phyloP scores from a whole-genome alignment of 768 basidiomycete species.

The Boletales sp. region DNA sequence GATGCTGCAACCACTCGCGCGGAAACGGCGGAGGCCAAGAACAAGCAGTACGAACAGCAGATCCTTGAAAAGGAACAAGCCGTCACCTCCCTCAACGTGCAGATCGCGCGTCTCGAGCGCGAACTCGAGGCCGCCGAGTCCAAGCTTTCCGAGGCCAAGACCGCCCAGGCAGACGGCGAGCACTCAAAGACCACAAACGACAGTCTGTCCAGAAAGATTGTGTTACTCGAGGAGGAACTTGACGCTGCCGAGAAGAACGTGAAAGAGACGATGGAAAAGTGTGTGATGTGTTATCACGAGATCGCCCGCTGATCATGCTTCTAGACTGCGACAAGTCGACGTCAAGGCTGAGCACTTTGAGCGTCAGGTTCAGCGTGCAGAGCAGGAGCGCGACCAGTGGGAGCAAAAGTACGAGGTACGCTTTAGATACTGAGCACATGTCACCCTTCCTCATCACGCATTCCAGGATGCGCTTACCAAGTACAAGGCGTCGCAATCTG shows the following conservation, averaged over 20 bases:
- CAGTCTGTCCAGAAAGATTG: conserved; percentile 74
- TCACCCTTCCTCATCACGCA: no score
- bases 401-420: conserved; percentile 93
- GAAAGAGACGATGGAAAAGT: conserved; percentile 97
- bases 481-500: conserved; percentile 68
- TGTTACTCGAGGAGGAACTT: conserved; percentile 91
- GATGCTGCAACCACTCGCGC: conserved; percentile 79
- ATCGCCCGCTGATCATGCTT: conserved; percentile 17
- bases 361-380: conserved; percentile 78
- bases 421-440: background rate
- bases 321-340: conserved; percentile 90
- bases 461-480: conserved; percentile 65
- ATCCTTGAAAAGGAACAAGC: conserved; percentile 84
- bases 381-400: conserved; percentile 90
- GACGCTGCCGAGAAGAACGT: conserved; percentile 94
- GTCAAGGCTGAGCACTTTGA: conserved; percentile 99
- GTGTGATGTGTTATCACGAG: conserved; percentile 33
- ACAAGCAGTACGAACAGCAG: conserved; percentile 71
- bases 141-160: conserved; percentile 64
- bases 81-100: conserved; percentile 74
- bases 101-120: conserved; percentile 57
- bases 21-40: conserved; percentile 80
- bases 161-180: conserved; percentile 63
- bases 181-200: conserved; percentile 69
- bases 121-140: conserved; percentile 71